Evolutionary conservation across 208 protist species (phyloP).

Genomic region (Phytomonas francai): DNA sequence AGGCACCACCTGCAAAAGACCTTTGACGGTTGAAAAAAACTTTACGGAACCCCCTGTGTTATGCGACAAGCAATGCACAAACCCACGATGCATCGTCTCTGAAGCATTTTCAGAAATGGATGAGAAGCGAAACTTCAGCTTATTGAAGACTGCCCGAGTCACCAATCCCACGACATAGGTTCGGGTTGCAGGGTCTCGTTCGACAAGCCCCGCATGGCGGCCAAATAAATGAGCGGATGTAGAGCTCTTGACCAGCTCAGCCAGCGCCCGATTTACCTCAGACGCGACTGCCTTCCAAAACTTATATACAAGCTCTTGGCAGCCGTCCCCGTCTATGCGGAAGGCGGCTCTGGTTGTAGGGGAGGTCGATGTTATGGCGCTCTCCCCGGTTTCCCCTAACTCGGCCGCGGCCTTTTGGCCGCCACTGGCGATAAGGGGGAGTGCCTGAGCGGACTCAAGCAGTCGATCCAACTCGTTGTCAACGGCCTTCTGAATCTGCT

Average conservation of each 20-base stretch:
- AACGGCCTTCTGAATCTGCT: slow-evolving; percentile 31
- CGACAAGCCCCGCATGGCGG: slow-evolving; percentile 40
- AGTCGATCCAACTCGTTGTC: slow-evolving; percentile 48
- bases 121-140: slow-evolving; percentile 43
- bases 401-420: slow-evolving; percentile 4
- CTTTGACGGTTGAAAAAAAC: slow-evolving; percentile 62
- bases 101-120: slow-evolving; percentile 72
- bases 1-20: slow-evolving; percentile 49
- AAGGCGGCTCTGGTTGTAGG: slow-evolving; percentile 11
- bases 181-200: slow-evolving; percentile 42
- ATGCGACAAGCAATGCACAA: slow-evolving; percentile 66
- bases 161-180: slow-evolving; percentile 38
- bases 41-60: slow-evolving; percentile 58
- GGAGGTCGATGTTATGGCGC: background rate
- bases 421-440: slow-evolving; percentile 25
- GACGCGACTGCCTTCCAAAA: slow-evolving; percentile 59
- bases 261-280: slow-evolving; percentile 28
- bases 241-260: slow-evolving; percentile 22
- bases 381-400: slow-evolving; percentile 4
- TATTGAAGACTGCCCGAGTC: slow-evolving; percentile 47
- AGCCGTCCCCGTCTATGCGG: slow-evolving; percentile 41
- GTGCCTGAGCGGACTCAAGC: slow-evolving; percentile 36
- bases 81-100: slow-evolving; percentile 68
- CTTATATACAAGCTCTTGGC: slow-evolving; percentile 29
- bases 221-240: slow-evolving; percentile 34